phyloP scores from a whole-genome alignment of 2,329 filamentous ascomycete genomes.

The Ustilaginoidea virens region DNA sequence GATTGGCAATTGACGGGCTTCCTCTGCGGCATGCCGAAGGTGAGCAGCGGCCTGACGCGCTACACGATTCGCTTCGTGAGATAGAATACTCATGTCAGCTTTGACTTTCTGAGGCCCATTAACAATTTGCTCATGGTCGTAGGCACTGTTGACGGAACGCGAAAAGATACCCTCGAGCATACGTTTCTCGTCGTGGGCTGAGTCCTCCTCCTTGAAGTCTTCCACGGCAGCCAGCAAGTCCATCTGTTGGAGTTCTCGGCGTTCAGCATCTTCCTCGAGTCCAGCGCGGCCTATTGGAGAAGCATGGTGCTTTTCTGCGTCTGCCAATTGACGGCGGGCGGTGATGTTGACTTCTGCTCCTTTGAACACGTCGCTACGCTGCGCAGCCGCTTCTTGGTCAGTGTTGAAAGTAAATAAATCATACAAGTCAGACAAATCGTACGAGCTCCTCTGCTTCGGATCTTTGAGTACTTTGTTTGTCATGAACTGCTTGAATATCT shows the following conservation, averaged over 20 bases:
- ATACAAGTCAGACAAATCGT: slow-evolving; percentile 78
- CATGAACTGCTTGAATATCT: slow-evolving; percentile 96
- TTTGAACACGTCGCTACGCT: slow-evolving; percentile 75
- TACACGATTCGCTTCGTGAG: slow-evolving; percentile 65
- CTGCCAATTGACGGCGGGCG: slow-evolving; percentile 3
- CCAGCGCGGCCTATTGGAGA: too few relatives aligned
- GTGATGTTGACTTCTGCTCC: slow-evolving; percentile 54
- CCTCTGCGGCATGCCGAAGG: slow-evolving; percentile 56
- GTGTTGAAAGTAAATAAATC: slow-evolving; percentile 65
- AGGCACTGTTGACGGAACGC: slow-evolving; percentile 72
- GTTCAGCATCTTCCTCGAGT: slow-evolving; percentile 16
- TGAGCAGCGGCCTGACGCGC: slow-evolving; percentile 65
- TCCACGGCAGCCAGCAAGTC: slow-evolving; percentile 49
- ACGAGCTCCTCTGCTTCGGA: slow-evolving; percentile 81
- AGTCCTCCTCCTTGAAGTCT: slow-evolving; percentile 39
- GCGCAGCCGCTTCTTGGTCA: slow-evolving; percentile 42
- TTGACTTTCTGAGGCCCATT: slow-evolving; percentile 56
- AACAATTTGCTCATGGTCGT: slow-evolving; percentile 87
- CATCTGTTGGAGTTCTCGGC: slow-evolving; percentile 34
- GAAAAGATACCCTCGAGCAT: slow-evolving; percentile 85
- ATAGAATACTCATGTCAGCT: slow-evolving; percentile 64
- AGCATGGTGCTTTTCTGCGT: slow-evolving; percentile 3
- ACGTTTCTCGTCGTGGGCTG: slow-evolving; percentile 48
- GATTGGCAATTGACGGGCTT: slow-evolving; percentile 57
- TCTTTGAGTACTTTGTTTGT: slow-evolving; percentile 94